Evolutionary conservation across 371 early-diverging fungal species (phyloP).

Genomic region (Actinomortierella wolfii): DNA sequence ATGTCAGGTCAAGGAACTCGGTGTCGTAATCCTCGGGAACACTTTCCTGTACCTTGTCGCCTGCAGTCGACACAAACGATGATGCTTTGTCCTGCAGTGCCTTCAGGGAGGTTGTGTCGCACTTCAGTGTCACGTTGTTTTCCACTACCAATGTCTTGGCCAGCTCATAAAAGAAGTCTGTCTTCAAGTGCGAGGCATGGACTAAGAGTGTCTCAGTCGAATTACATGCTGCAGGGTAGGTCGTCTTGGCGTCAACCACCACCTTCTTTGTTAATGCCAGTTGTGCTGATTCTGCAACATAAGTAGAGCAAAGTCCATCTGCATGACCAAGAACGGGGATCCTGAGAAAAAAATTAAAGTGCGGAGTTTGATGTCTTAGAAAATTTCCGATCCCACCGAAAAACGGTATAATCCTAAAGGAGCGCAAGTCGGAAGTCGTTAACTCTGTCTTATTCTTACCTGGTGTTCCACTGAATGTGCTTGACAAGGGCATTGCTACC

Average conservation of each 20-base stretch:
- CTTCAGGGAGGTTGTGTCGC: conserved; percentile 50
- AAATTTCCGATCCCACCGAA: neutral
- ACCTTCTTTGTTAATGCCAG: conserved; percentile 73
- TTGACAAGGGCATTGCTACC: conserved; percentile 90
- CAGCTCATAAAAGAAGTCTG: conserved; percentile 53
- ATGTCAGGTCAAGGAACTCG: conserved; percentile 86
- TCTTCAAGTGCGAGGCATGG: conserved; percentile 60
- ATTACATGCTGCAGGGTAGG: conserved; percentile 97
- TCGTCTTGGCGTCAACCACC: conserved; percentile 91
- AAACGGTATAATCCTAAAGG: neutral
- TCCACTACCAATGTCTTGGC: conserved; percentile 58
- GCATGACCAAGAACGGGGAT: conserved; percentile 99
- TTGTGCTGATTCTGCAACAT: conserved; percentile 84
- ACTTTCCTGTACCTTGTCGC: conserved; percentile 31
- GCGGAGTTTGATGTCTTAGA: conserved; percentile 1
- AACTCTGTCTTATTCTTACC: conserved; percentile 46
- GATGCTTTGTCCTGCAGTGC: conserved; percentile 22
- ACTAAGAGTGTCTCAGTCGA: conserved; percentile 92
- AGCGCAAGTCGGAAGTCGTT: conserved; percentile 1
- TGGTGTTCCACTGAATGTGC: conserved; percentile 88
- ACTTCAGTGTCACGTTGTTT: conserved; percentile 66
- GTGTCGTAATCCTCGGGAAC: conserved; percentile 75
- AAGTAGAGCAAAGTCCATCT: conserved; percentile 94
- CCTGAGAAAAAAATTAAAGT: conserved; percentile 43
- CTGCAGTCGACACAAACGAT: conserved; percentile 17